Evolutionary conservation across 495 filamentous ascomycete species (phyloP), one percentile per base, ranked within the genome.

Genomic region (Neurospora hispaniola): DNA sequence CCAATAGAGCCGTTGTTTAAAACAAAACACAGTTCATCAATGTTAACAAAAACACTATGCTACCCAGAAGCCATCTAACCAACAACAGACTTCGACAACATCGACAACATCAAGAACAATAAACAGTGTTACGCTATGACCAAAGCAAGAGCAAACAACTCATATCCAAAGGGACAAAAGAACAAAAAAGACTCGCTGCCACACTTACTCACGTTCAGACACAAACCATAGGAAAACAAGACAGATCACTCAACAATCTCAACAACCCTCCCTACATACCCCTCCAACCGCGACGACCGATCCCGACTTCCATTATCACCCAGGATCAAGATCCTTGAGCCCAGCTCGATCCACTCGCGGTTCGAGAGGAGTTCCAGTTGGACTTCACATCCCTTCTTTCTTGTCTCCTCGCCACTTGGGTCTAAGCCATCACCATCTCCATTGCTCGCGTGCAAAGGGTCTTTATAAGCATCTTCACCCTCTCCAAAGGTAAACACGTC

Each of bases 331-430:
- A 98, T 90, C 72, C 88, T 88, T 18, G 90, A 90, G 2, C 90
- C 95, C 12, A 92, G 75, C 80, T 97, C 92, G 48, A 98, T 84
- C 91, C 93, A 98, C 78, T 98, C 94, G 39, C 90, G 87, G 62
- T 88, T 90, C 7, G 89, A 88, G 14, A 92, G 82, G 71, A 99
- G 89, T 54, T 91, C 89, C 74, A 97, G 90, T 0, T 88, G 89
- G 43, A 97, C 91, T 75, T 91, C 85, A 10, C 90, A 85, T 71
- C 86, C 79, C 7, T 82, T 82, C 41, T 39, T 39, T 7, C 39
- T 38, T 38, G 35, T 38, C 5, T 38, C 35, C 35, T 38, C 35
- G 35, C 35, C 35, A 6, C 4, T 6, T 6, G 5, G 35, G 35
- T 6, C 35, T 38, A 38, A 38, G 35, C 35, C 35, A 38, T 38